These are phyloP conservation scores for Erucastrum elatum DNA, from an alignment of 345 rosid genomes.

Conservation along the genomic window DNA sequence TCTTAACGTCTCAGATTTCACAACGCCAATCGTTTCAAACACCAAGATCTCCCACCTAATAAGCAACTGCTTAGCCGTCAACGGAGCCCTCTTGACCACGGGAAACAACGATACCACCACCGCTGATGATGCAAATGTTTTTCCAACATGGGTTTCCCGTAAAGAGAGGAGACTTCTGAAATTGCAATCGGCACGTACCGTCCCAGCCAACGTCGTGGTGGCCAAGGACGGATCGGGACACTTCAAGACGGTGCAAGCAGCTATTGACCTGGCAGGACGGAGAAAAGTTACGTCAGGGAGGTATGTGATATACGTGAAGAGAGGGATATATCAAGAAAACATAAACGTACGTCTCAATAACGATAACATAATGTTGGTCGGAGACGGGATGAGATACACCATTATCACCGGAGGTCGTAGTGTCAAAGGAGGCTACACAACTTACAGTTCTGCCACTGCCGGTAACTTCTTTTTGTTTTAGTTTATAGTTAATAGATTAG, in stretches of 20 bases:
- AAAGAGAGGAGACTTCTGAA: slow-evolving; percentile 45
- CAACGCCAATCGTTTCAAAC: slow-evolving; percentile 46
- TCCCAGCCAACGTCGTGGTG: slow-evolving; percentile 54
- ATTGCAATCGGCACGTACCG: slow-evolving; percentile 27
- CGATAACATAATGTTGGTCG: slow-evolving; percentile 65
- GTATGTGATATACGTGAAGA: slow-evolving; percentile 67
- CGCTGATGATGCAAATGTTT: slow-evolving; percentile 9
- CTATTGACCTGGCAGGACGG: slow-evolving; percentile 59
- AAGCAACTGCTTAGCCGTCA: slow-evolving; percentile 63
- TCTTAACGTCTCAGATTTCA: slow-evolving; percentile 57
- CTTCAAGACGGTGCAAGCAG: slow-evolving; percentile 56
- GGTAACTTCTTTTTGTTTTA: slow-evolving; percentile 41
- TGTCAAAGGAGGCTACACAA: slow-evolving; percentile 72
- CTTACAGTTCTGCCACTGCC: slow-evolving; percentile 89
- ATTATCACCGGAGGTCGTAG: slow-evolving; percentile 67
- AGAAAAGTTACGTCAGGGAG: slow-evolving; percentile 49
- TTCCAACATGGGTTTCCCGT: slow-evolving; percentile 51
- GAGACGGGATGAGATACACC: slow-evolving; percentile 67
- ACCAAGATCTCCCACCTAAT: slow-evolving; percentile 52
- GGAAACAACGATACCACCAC: slow-evolving; percentile 13
- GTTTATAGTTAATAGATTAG: background rate
- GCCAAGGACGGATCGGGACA: slow-evolving; percentile 68
- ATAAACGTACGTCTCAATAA: slow-evolving; percentile 60
- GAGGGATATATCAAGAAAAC: slow-evolving; percentile 76
- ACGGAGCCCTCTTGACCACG: slow-evolving; percentile 43